Evolutionary conservation across 2,329 filamentous ascomycete genomes (phyloP).

Genomic region (Fusarium nurragi): DNA sequence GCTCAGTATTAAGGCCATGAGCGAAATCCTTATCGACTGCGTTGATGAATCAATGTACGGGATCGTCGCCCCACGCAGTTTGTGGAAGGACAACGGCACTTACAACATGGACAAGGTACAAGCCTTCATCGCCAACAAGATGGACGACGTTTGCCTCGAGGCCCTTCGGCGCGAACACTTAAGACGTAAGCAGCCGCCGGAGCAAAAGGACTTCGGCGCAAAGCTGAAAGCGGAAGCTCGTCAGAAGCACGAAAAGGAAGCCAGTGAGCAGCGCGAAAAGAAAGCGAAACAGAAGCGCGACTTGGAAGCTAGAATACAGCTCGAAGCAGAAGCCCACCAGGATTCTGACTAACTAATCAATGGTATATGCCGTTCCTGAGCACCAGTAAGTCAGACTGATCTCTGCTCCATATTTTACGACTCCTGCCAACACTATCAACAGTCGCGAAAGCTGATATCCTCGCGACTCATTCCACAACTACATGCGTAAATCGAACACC

Average conservation of each 20-base stretch:
- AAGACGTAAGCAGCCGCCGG: too few relatives aligned
- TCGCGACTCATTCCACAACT: neutral
- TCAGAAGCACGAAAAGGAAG: neutral
- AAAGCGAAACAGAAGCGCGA: neutral
- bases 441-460: neutral
- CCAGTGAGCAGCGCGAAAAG: neutral
- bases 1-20: conserved; percentile 49
- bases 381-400: neutral
- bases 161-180: neutral
- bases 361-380: neutral
- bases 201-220: neutral
- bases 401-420: too few relatives aligned
- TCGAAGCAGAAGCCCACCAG: neutral
- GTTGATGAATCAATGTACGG: conserved; percentile 51
- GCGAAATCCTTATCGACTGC: conserved; percentile 57
- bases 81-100: conserved; percentile 53
- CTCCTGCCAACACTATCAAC: neutral
- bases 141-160: neutral
- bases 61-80: conserved; percentile 36
- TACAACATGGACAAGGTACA: conserved; percentile 55
- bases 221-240: neutral
- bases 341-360: neutral
- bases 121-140: conserved; percentile 45
- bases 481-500: neutral
- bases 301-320: neutral